Percentiles rank a stretch among this genome's conserved stretches.
phyloP scores from a whole-genome alignment of 768 basidiomycete genomes.

The Calocybe gangraenosa region DNA sequence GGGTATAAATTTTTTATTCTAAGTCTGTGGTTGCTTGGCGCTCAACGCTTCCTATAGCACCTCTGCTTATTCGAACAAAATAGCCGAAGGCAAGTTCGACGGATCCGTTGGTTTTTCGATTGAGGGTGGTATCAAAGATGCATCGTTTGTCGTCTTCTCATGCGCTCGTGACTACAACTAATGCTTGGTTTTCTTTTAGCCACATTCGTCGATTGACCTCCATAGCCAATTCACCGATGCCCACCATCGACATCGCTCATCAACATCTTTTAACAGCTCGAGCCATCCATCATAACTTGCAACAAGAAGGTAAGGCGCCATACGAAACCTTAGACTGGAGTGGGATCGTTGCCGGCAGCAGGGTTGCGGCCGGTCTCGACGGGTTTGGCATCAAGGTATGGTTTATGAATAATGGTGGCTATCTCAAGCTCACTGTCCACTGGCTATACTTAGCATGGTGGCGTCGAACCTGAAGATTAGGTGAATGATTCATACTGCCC shows the following conservation, averaged over 20 bases:
- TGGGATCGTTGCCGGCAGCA: conserved; percentile 69
- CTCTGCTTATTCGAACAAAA: conserved; percentile 58
- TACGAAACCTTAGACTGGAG: conserved; percentile 79
- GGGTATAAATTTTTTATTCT: conserved; percentile 30
- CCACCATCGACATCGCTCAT: conserved; percentile 65
- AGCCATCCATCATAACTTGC: conserved; percentile 54
- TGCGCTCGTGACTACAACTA: not conserved
- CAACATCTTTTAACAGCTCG: conserved; percentile 78
- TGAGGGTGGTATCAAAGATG: conserved; percentile 87
- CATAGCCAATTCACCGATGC: conserved; percentile 67
- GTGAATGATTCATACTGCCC: not conserved
- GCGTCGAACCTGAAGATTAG: conserved; percentile 18
- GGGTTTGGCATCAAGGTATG: conserved; percentile 35
- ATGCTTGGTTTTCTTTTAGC: conserved; percentile 23
- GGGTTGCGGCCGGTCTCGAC: conserved; percentile 69
- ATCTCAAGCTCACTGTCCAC: not conserved
- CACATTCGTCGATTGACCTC: conserved; percentile 70
- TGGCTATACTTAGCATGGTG: conserved; percentile 13
- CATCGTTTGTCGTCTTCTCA: conserved; percentile 38
- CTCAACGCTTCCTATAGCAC: conserved; percentile 30
- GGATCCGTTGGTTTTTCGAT: conserved; percentile 72
- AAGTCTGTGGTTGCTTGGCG: not conserved
- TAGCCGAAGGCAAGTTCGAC: conserved; percentile 72
- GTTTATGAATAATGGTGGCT: not conserved
- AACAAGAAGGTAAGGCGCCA: conserved; percentile 37